Evolutionary conservation across 148 eudicot species (phyloP).

Genomic region (Polygonum maritimum): DNA sequence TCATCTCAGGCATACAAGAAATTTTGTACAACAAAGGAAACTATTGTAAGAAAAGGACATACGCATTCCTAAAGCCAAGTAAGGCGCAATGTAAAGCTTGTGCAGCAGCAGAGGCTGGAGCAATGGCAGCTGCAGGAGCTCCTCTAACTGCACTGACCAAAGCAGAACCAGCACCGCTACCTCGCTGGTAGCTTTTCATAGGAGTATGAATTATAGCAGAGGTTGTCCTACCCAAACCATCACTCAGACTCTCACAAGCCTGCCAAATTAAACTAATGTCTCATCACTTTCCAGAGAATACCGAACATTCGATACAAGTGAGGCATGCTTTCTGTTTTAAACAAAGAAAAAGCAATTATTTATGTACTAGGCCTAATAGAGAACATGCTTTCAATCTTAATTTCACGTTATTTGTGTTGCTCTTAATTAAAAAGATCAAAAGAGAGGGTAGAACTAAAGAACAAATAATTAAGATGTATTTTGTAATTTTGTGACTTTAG

Average conservation of each 20-base stretch:
- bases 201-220: slow-evolving; percentile 73
- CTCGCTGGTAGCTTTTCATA: slow-evolving; percentile 69
- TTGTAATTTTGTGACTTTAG: no score
- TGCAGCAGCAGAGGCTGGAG: slow-evolving; percentile 93
- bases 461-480: no score
- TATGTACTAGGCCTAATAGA: no score
- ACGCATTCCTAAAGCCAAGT: slow-evolving; percentile 94
- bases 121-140: slow-evolving; percentile 88
- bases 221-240: slow-evolving; percentile 72
- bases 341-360: no score
- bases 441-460: no score
- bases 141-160: slow-evolving; percentile 68
- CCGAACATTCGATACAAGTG: neutral
- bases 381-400: no score
- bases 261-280: slow-evolving; percentile 18
- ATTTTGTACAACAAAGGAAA: neutral
- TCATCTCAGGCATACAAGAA: neutral
- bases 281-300: neutral
- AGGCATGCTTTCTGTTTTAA: neutral
- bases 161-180: slow-evolving; percentile 72
- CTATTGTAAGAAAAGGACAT: neutral
- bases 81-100: slow-evolving; percentile 78
- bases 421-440: no score
- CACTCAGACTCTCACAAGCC: slow-evolving; percentile 85
- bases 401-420: no score